phyloP scores from a whole-genome alignment of 2,329 filamentous ascomycete species.

The Neoascochyta sp. region DNA sequence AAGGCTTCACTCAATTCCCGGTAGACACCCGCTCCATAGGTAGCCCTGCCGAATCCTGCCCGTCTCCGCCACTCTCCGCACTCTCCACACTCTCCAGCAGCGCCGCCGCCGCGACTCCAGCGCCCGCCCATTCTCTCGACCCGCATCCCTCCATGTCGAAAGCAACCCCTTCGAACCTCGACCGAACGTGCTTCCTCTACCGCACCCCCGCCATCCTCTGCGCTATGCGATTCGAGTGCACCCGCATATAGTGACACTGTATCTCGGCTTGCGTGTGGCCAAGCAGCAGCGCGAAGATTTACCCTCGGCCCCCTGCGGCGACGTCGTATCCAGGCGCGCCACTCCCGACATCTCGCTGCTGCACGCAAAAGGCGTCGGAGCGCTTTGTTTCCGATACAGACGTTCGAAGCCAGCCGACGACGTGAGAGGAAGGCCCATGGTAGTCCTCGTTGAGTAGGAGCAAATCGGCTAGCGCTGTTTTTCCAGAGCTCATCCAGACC shows the following conservation, averaged over 20 bases:
- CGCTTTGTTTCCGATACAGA: too few species aligned
- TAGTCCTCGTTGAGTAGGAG: constrained; percentile 18
- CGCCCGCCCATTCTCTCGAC: constrained; percentile 8
- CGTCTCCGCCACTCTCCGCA: too few species aligned
- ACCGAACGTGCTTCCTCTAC: constrained; percentile 3
- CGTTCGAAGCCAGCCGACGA: too few species aligned
- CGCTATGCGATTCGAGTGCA: constrained; percentile 11
- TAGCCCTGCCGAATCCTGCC: too few species aligned
- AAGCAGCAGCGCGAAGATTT: constrained; percentile 9
- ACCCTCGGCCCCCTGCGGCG: constrained; percentile 7
- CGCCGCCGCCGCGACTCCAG: constrained; percentile 5
- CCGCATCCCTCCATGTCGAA: constrained; percentile 15
- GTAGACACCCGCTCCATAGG: too few species aligned
- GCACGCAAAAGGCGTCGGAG: too few species aligned
- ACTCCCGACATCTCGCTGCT: too few species aligned
- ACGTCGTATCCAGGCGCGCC: too few species aligned
- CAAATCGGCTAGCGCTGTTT: constrained; percentile 18
- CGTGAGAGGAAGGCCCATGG: constrained; percentile 24
- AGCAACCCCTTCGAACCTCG: constrained; percentile 5
- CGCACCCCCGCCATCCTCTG: constrained; percentile 6
- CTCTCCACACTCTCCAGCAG: too few species aligned
- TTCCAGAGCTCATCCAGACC: constrained; percentile 6
- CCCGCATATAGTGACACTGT: constrained; percentile 9
- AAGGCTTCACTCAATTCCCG: too few species aligned
- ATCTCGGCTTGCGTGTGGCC: constrained; percentile 3